Percentiles rank a stretch among this genome's conserved stretches.
Conservation (phyloP, 345 rosid genomes). For the Hypericum perforatum region DNA sequence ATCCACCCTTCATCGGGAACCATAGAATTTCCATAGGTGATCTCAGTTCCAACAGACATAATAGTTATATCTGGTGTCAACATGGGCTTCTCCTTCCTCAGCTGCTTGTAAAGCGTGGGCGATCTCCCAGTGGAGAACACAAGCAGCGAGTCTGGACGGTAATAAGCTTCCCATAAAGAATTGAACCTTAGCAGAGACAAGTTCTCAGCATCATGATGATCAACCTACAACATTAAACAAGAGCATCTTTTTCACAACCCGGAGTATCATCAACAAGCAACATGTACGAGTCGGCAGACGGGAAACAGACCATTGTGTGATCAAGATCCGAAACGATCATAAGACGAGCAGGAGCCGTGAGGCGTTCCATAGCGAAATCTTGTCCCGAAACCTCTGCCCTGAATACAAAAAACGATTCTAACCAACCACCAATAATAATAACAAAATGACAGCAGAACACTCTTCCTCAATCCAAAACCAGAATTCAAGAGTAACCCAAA, state of each 20-base stretch:
- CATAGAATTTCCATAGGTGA: constrained; percentile 80
- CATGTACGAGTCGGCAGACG: constrained; percentile 9
- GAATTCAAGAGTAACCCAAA: no score
- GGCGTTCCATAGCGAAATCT: constrained; percentile 44
- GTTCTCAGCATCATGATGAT: constrained; percentile 88
- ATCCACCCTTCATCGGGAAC: constrained; percentile 91
- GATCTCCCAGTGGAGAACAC: constrained; percentile 97
- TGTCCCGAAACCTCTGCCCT: not conserved
- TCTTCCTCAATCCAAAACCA: no score
- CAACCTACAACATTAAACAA: constrained; percentile 49
- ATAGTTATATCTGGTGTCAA: constrained; percentile 88
- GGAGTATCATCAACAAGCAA: not conserved
- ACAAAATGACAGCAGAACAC: no score
- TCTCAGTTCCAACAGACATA: constrained; percentile 98
- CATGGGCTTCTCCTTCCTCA: constrained; percentile 83
- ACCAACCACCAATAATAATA: not conserved
- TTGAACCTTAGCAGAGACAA: constrained; percentile 71
- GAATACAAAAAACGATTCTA: not conserved
- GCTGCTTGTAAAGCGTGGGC: constrained; percentile 58
- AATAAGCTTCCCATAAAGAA: constrained; percentile 72
- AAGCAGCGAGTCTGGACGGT: constrained; percentile 75
- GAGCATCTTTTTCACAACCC: constrained; percentile 2
- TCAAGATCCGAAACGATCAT: constrained; percentile 98
- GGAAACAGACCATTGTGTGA: constrained; percentile 64
- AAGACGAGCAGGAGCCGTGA: constrained; percentile 55